Percentiles rank a stretch among this genome's conserved stretches.
Evolutionary conservation across 73 alveolate species (phyloP).

Genomic region (Tetrahymena elliotti): DNA sequence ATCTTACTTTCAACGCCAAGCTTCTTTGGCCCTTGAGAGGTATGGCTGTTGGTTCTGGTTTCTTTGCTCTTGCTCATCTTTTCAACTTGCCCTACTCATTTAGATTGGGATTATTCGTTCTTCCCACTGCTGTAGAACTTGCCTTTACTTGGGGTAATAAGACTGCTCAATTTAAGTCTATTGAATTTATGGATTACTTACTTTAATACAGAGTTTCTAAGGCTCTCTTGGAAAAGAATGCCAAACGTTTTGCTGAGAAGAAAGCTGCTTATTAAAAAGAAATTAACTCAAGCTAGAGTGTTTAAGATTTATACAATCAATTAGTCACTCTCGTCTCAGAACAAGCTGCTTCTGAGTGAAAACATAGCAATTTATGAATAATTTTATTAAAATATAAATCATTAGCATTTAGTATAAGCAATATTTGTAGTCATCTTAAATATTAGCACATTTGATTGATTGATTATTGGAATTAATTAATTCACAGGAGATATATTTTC

Average conservation of each 20-base stretch:
- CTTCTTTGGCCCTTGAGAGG: neutral
- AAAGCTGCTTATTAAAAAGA: neutral
- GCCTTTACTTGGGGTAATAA: neutral
- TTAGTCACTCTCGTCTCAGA: neutral
- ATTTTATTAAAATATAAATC: neutral
- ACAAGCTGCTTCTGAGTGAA: neutral
- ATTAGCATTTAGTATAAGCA: neutral
- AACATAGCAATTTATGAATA: neutral
- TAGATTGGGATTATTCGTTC: neutral
- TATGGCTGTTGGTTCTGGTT: neutral
- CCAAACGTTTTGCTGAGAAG: neutral
- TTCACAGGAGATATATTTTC: neutral
- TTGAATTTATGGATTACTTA: neutral
- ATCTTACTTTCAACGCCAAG: neutral
- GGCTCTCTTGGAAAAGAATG: neutral
- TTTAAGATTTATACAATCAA: neutral
- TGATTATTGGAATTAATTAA: neutral
- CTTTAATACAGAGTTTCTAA: neutral
- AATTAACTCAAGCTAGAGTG: neutral
- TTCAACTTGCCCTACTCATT: neutral
- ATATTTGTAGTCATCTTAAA: neutral
- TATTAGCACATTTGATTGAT: neutral
- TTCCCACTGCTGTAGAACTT: neutral
- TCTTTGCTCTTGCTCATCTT: neutral
- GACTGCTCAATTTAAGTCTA: neutral